Base-by-base conservation (phyloP, 2,329 filamentous ascomycete species). In the Cytospora chrysosperma region DNA sequence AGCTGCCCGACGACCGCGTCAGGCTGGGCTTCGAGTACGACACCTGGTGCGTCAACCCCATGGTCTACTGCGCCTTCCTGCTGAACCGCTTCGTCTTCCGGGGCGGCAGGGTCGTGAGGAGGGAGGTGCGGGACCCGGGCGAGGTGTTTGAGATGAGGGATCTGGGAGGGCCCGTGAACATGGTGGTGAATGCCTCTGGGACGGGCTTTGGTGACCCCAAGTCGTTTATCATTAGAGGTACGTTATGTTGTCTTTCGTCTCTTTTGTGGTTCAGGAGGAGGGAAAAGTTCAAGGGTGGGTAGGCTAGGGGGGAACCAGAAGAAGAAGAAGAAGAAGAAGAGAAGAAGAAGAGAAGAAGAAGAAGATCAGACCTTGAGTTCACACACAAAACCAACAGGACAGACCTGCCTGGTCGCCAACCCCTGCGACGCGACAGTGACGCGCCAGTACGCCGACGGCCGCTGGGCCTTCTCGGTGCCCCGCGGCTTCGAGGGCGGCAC, bases 381-480 rank as follows among this genome's bases (percentile, higher is more conserved):
- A n/a, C n/a, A n/a, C n/a, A n/a, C n/a, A n/a, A n/a, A n/a, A n/a
- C n/a, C n/a, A n/a, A 40, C 37, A 75, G 78, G 80, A 21, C 80
- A 83, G 70, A 82, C 79, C 1, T 81, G 78, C 50, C 70, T 79
- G 1, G 76, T 80, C n/a, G 72, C 75, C 53, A 77, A 80, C 65
- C 49, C 65, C 17, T 76, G 74, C 68, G 68, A 70, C 24, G 74
- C 70, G 6, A 79, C 77, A 4, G 72, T 90, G 24, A 90, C 88
- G 3, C 79, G 83, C 28, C 85, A 90, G 68, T 83, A 85, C 69
- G 78, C 78, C 0, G 86, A 89, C 70, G 87, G 87, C 0, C 81
- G 77, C 10, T 88, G 86, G 85, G 80, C 81, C 0, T 89, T 89
- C 67, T 81, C 81, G 53, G 84, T 90, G 7, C 86, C 87, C 0